Conservation (phyloP, 164 flowering plant genomes). For the Vitis rupestris region DNA sequence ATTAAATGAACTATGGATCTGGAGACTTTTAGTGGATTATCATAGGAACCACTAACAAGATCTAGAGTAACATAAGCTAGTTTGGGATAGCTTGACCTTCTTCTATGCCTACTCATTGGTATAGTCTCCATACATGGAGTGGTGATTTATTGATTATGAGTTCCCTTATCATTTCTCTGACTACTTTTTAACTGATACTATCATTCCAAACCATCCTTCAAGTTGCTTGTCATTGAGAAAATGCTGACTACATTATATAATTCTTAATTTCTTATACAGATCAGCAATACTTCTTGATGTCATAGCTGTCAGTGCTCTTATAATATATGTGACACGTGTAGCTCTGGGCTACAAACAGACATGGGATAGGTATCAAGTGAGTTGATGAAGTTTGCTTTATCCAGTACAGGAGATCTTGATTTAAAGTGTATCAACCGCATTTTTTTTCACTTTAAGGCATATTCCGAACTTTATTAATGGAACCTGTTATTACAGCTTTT, state of each 20-base stretch:
- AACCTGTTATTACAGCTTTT: conserved; percentile 55
- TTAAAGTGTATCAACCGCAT: background rate
- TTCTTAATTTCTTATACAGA: conserved; percentile 35
- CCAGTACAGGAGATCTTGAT: background rate
- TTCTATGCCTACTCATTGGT: too few species aligned
- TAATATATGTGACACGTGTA: conserved; percentile 68
- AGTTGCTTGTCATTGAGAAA: background rate
- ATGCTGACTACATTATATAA: background rate
- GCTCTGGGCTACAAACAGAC: conserved; percentile 95
- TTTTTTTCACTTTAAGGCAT: background rate
- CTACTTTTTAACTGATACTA: background rate
- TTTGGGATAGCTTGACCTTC: too few species aligned
- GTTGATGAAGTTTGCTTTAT: conserved; percentile 14
- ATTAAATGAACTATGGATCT: too few species aligned
- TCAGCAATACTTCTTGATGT: conserved; percentile 86
- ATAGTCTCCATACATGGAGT: background rate
- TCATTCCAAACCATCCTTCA: background rate
- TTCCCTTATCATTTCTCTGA: background rate
- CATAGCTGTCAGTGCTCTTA: conserved; percentile 75
- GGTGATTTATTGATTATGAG: background rate
- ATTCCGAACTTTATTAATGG: background rate
- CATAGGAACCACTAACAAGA: too few species aligned
- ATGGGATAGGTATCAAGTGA: conserved; percentile 96
- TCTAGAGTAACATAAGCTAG: too few species aligned
- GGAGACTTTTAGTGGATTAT: too few species aligned